These are phyloP conservation scores for Entelexis paramagnoliae DNA, from an alignment of 1,139 yeast species.

Conservation along the genomic window DNA sequence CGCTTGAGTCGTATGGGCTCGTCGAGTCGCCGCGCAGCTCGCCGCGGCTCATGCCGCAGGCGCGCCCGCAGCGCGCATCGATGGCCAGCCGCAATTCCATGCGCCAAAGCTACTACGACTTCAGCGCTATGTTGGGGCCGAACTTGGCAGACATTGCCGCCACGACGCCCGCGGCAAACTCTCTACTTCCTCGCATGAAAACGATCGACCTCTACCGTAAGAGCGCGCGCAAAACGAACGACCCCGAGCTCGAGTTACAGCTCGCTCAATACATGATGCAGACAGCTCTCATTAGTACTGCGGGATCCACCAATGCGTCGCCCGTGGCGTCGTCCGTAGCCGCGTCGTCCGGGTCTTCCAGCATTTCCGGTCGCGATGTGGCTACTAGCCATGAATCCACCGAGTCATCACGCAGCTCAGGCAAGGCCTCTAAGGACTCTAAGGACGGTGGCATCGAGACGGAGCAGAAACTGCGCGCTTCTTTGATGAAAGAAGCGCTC, in stretches of 20 bases:
- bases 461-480: background rate
- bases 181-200: constrained; percentile 64
- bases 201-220: constrained; percentile 80
- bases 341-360: constrained; percentile 1
- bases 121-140: constrained; percentile 11
- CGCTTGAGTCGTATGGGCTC: background rate
- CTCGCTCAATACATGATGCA: constrained; percentile 87
- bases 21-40: constrained; percentile 1
- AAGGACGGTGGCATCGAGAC: background rate
- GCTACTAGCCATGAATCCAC: background rate
- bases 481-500: constrained; percentile 58
- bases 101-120: constrained; percentile 17
- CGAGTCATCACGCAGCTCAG: background rate
- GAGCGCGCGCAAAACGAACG: constrained; percentile 75
- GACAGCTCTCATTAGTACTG: constrained; percentile 46
- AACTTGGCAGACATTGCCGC: constrained; percentile 12
- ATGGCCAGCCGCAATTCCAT: constrained; percentile 7
- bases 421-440: background rate
- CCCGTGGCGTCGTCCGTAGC: constrained; percentile 14
- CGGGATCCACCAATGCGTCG: constrained; percentile 11
- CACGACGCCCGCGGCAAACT: background rate
- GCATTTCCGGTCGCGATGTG: background rate
- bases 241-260: constrained; percentile 75
- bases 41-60: background rate
- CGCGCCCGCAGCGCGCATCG: constrained; percentile 2